Evolutionary conservation across 176 grass and related monocot genomes (phyloP), one percentile per base, ranked within the genome.

Genomic region (Luzula sylvatica): DNA sequence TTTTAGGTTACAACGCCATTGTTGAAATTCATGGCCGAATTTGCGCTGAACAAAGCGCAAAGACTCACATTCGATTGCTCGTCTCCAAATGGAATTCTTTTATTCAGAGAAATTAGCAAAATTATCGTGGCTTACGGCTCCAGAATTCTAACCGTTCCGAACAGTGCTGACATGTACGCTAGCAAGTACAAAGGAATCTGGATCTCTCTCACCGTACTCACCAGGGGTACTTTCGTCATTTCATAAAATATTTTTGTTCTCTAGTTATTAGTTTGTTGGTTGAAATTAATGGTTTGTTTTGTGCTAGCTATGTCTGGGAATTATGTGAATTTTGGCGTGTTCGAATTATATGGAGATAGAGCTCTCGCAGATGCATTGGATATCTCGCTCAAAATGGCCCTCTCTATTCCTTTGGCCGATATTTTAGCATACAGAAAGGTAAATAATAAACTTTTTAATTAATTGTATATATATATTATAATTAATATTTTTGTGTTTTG

Each of bases 141-240:
- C 12, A 74, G 82, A 50, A 92, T 98, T 87, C 57, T 98, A 35
- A 71, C 83, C 58, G 68, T 87, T 87, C 82, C 93, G 17, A 98
- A 83, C 41, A 78, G 66, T 58, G 82, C 75, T 42, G 57, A 98
- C 70, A 70, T 87, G 28, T 98, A 98, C 61, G 61, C 56, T 66
- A 92, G 65, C 44, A 92, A 98, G 73, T 98, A 98, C 75, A 98
- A 98, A 87, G 93, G 93, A 72, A 92, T 98, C 42, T 98, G 86
- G 86, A 92, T 98, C 61, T 87, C 81, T 62, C 43, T 98, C 27
- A 83, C 78, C 23, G 40, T 92, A 67, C 78, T 98, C 43, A 80
- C 93, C 74, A 98, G 86, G 38, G 93, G 93, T 87, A 59, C 86
- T 86, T 68, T 44, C 56, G 72, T 32, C 8, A 11, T 17, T 26